These are phyloP conservation scores for Scenedesmus sp. DNA, from an alignment of 163 green algal species.

Conservation along the genomic window DNA sequence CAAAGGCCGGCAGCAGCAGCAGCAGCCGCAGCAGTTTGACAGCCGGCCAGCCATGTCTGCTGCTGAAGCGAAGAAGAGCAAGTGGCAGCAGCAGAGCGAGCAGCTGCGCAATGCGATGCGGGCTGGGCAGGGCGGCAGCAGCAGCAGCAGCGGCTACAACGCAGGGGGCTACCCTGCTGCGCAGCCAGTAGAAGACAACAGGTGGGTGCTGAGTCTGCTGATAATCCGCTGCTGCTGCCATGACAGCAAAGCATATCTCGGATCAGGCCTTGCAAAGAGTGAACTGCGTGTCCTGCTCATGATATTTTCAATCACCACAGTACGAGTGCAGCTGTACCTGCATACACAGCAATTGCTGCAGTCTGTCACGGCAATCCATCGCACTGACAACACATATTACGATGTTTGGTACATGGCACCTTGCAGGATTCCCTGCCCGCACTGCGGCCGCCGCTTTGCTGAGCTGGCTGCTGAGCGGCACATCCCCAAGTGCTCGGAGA, in stretches of 20 bases:
- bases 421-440: conserved; percentile 69
- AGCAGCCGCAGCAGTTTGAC: conserved; percentile 15
- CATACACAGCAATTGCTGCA: not conserved
- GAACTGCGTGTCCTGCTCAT: too few species aligned
- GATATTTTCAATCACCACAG: too few species aligned
- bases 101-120: conserved; percentile 77
- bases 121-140: conserved; percentile 50
- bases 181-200: conserved; percentile 48
- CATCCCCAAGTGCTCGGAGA: conserved; percentile 81
- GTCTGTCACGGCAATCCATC: too few species aligned
- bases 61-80: conserved; percentile 56
- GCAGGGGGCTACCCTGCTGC: not conserved
- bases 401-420: too few species aligned
- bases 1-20: not conserved
- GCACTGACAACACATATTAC: too few species aligned
- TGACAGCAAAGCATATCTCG: too few species aligned
- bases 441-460: conserved; percentile 83
- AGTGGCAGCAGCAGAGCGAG: conserved; percentile 82
- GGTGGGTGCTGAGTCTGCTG: conserved; percentile 7
- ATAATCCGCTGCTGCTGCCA: not conserved
- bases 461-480: conserved; percentile 78
- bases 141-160: not conserved
- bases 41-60: conserved; percentile 36
- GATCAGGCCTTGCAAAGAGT: not conserved
- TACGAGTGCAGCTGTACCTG: not conserved